Conservation (phyloP, 805 yeast species). For the Priceomyces medius region DNA sequence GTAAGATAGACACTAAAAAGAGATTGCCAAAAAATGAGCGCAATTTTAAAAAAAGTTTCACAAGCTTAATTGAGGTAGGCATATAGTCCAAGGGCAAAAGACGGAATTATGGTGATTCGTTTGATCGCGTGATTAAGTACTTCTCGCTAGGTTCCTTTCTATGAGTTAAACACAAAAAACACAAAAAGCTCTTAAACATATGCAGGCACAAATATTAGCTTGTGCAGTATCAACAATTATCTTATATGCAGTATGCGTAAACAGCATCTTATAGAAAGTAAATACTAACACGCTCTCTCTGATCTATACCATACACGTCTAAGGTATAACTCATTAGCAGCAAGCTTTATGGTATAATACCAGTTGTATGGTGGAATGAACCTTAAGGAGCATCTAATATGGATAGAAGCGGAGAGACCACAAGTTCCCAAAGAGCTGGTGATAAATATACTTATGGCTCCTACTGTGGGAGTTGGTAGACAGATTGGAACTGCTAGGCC, state of each 20-base stretch:
- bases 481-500: background rate
- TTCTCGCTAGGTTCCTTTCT: too few species aligned
- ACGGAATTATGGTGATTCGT: too few species aligned
- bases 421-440: slow-evolving; percentile 3
- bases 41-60: too few species aligned
- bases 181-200: too few species aligned
- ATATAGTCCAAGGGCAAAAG: too few species aligned
- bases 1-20: too few species aligned
- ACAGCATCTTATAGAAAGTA: background rate
- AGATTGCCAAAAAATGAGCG: too few species aligned
- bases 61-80: too few species aligned
- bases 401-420: slow-evolving; percentile 4
- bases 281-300: background rate
- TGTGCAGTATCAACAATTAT: too few species aligned
- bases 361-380: background rate
- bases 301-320: background rate
- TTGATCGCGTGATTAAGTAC: too few species aligned
- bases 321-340: background rate
- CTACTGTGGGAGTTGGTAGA: background rate
- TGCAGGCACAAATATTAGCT: too few species aligned
- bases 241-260: background rate
- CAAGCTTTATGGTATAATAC: background rate
- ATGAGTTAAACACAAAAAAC: too few species aligned
- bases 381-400: slow-evolving; percentile 1
- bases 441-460: background rate